These are phyloP conservation scores for Carallia pectinifolia DNA, from an alignment of 345 rosid species.

Conservation along the genomic window DNA sequence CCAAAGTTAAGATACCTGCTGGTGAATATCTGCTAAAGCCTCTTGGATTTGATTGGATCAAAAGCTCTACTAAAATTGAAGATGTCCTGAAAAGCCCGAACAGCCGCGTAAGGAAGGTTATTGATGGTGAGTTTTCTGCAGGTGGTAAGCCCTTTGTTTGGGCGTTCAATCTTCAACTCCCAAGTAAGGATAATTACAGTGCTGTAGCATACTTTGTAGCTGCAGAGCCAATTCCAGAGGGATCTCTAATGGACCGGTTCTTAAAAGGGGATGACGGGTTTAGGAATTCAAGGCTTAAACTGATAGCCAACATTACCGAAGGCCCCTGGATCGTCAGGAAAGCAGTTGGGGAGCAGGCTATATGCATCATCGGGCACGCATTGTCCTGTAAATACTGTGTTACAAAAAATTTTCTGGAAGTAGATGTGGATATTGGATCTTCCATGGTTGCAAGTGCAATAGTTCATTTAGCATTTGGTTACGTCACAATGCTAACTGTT, in stretches of 20 bases:
- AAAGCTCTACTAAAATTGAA: conserved; percentile 55
- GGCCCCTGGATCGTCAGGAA: conserved; percentile 97
- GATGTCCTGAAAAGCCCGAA: conserved; percentile 55
- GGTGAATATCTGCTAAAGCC: conserved; percentile 72
- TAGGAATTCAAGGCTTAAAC: conserved; percentile 76
- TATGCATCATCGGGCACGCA: conserved; percentile 87
- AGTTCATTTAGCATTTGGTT: conserved; percentile 91
- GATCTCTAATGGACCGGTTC: conserved; percentile 69
- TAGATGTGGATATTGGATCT: conserved; percentile 93
- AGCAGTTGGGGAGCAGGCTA: conserved; percentile 98
- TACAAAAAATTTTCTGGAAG: conserved; percentile 59
- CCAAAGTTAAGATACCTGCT: conserved; percentile 70
- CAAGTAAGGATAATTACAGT: conserved; percentile 83
- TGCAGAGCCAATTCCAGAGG: conserved; percentile 59
- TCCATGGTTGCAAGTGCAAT: conserved; percentile 95
- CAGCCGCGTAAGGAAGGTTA: conserved; percentile 58
- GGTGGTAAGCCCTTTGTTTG: conserved; percentile 78
- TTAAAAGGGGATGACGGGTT: conserved; percentile 73
- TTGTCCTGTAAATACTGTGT: conserved; percentile 58
- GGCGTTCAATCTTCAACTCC: conserved; percentile 94
- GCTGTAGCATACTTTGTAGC: conserved; percentile 82
- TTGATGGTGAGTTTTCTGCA: conserved; percentile 51
- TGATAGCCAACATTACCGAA: conserved; percentile 89
- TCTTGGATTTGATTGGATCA: conserved; percentile 89
- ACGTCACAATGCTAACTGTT: conserved; percentile 79